Evolutionary conservation across 805 yeast species (phyloP).

Genomic region (Candida xyloterini): DNA sequence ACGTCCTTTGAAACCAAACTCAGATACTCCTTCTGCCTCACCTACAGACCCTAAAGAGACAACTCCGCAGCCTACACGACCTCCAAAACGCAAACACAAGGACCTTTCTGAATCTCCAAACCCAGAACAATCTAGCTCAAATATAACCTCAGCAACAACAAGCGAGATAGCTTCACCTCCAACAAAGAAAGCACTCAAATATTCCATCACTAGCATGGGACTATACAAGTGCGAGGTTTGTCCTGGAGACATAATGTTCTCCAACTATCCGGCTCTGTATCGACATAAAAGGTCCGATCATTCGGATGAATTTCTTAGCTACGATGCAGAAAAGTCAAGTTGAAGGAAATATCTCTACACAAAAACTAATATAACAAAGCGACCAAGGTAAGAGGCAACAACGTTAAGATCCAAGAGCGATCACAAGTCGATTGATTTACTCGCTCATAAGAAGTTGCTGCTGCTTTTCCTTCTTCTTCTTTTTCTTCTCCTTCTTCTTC

Average conservation of each 20-base stretch:
- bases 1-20: constrained; percentile 20
- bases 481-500: constrained; percentile 51
- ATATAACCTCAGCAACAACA: constrained; percentile 1
- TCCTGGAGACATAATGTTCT: constrained; percentile 8
- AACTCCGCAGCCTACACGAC: constrained; percentile 2
- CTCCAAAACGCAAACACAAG: constrained; percentile 6
- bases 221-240: constrained; percentile 23
- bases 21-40: constrained; percentile 1
- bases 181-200: constrained; percentile 12
- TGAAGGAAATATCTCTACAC: constrained; percentile 7
- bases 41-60: constrained; percentile 7
- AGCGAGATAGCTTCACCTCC: constrained; percentile 1
- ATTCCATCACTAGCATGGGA: constrained; percentile 21
- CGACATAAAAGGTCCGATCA: constrained; percentile 21
- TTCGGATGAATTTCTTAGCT: constrained; percentile 17
- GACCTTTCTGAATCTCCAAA: constrained; percentile 8
- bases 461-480: constrained; percentile 38
- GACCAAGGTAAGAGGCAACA: background rate
- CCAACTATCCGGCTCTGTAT: constrained; percentile 21
- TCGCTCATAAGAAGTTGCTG: constrained; percentile 10
- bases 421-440: background rate
- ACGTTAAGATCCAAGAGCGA: background rate
- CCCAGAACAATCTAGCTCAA: background rate
- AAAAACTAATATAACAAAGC: constrained; percentile 16
- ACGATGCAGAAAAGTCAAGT: background rate